A percentile compares a stretch with the other conserved stretches of the same genome.
Conservation (phyloP, 148 eudicot genomes). For the Chenopodium album region DNA sequence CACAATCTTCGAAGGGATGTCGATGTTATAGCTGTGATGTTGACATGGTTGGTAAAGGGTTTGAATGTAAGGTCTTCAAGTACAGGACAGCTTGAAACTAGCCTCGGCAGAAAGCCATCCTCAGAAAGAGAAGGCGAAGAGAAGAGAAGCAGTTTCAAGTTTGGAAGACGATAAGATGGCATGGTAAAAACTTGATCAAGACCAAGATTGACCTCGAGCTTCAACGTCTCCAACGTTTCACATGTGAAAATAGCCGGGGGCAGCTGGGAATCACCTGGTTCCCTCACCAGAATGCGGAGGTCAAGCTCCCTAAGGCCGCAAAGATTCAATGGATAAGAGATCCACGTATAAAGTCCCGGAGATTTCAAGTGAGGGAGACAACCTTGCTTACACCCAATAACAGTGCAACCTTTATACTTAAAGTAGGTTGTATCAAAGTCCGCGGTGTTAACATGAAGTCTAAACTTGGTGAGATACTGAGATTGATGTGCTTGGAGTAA, state of each 20-base stretch:
- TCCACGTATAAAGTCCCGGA: neutral
- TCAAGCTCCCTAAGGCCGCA: neutral
- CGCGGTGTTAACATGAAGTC: neutral
- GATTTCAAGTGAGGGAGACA: neutral
- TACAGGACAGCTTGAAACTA: conserved; percentile 24
- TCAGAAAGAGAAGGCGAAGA: neutral
- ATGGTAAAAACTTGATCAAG: too few relatives aligned
- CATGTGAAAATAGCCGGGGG: neutral
- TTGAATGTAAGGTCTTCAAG: conserved; percentile 19
- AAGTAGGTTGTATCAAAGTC: neutral
- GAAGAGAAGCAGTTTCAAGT: conserved; percentile 12
- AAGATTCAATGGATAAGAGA: neutral
- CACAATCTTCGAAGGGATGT: too few relatives aligned
- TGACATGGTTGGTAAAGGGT: neutral
- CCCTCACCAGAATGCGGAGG: neutral
- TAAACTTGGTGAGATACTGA: neutral
- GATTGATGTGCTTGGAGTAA: neutral
- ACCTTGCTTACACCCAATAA: neutral
- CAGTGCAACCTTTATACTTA: neutral
- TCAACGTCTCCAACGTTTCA: neutral
- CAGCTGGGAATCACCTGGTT: neutral
- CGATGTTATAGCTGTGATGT: too few relatives aligned
- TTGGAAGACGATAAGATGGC: too few relatives aligned
- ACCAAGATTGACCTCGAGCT: too few relatives aligned
- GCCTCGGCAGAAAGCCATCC: conserved; percentile 16